These are phyloP conservation scores for Ogataea nitratoaversa DNA, from an alignment of 805 yeast species.

Conservation along the genomic window DNA sequence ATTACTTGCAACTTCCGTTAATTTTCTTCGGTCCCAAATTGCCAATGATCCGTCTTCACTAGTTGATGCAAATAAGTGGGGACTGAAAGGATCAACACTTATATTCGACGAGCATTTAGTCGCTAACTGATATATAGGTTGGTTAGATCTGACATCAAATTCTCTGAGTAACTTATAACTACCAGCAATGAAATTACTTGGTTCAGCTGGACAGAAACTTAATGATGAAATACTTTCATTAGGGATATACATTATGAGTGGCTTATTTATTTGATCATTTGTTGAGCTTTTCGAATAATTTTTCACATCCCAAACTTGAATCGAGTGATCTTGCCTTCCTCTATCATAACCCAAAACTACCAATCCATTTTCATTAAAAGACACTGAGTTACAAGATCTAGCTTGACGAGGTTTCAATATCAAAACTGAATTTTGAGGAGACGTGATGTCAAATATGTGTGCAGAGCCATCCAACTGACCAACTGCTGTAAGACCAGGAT, in stretches of 20 bases:
- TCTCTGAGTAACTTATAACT: conserved; percentile 75
- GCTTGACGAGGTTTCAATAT: conserved; percentile 57
- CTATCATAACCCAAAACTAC: conserved; percentile 79
- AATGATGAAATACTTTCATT: conserved; percentile 74
- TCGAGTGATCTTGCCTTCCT: conserved; percentile 67
- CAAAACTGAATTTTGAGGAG: conserved; percentile 31
- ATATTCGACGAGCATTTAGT: conserved; percentile 70
- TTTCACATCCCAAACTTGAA: conserved; percentile 76
- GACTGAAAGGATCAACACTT: conserved; percentile 63
- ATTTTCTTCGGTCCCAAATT: conserved; percentile 73
- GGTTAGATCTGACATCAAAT: conserved; percentile 63
- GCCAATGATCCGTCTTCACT: conserved; percentile 84
- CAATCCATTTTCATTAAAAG: conserved; percentile 61
- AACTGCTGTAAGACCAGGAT: conserved; percentile 60
- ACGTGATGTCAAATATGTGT: conserved; percentile 55
- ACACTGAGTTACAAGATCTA: conserved; percentile 70
- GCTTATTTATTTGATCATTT: conserved; percentile 49
- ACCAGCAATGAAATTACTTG: conserved; percentile 59
- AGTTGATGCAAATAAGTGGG: conserved; percentile 64
- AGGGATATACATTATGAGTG: conserved; percentile 54
- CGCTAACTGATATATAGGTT: conserved; percentile 68
- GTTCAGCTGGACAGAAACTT: conserved; percentile 58
- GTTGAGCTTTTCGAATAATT: conserved; percentile 47
- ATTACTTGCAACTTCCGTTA: conserved; percentile 27
- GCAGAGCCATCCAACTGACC: conserved; percentile 73